Conservation (phyloP, 169 alveolate genomes). For the Miamiensis avidus region DNA sequence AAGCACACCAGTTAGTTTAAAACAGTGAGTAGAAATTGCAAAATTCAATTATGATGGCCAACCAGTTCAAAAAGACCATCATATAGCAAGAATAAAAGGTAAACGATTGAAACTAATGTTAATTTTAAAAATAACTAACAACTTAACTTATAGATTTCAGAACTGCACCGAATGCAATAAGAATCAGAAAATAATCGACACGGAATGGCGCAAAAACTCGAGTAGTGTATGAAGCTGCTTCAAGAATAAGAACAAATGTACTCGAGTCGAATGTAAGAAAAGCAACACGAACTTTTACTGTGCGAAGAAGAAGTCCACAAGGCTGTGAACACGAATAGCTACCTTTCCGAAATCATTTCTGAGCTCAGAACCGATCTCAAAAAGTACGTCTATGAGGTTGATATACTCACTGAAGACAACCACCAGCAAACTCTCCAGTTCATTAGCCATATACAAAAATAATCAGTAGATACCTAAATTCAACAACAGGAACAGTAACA, state of each 20-base stretch:
- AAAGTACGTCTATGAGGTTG: neutral
- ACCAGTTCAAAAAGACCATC: conserved; percentile 5
- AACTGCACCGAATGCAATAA: neutral
- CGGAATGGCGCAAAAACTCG: no score
- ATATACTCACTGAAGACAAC: neutral
- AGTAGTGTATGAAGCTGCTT: neutral
- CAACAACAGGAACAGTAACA: no score
- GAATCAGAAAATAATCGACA: neutral
- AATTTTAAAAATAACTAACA: no score
- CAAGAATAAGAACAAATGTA: no score
- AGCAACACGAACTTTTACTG: no score
- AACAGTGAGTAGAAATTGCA: conserved; percentile 14
- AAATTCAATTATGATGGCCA: conserved; percentile 20
- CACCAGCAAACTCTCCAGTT: neutral
- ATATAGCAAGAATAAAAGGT: neutral
- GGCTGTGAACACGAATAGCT: neutral
- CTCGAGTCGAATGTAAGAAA: neutral
- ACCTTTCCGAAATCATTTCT: neutral
- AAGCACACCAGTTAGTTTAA: neutral
- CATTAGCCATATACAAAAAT: no score
- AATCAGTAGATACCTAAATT: no score
- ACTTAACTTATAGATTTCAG: neutral
- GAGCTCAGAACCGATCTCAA: neutral
- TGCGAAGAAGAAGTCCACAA: neutral
- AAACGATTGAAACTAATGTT: no score